phyloP scores from a whole-genome alignment of 257 asterid genomes.

The Galeopsis tetrahit region DNA sequence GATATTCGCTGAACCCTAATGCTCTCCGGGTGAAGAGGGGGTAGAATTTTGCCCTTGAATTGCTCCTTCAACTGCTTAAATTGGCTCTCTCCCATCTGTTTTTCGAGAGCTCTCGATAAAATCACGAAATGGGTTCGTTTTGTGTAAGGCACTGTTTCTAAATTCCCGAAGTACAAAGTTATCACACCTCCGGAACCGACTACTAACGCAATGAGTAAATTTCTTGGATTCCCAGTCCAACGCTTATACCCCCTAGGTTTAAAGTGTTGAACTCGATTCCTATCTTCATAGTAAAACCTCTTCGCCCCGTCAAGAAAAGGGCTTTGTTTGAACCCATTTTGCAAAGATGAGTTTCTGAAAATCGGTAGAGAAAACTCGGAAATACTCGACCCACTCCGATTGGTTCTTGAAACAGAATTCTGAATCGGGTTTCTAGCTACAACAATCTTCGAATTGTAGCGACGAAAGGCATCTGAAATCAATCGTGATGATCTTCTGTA shows the following conservation, averaged over 20 bases:
- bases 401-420: slow-evolving; percentile 13
- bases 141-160: slow-evolving; percentile 82
- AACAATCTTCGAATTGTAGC: slow-evolving; percentile 42
- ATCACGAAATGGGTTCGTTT: slow-evolving; percentile 89
- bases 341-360: slow-evolving; percentile 47
- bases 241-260: slow-evolving; percentile 69
- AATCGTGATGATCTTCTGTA: slow-evolving; percentile 57
- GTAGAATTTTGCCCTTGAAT: slow-evolving; percentile 75
- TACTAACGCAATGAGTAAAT: slow-evolving; percentile 40
- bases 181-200: slow-evolving; percentile 72
- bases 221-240: slow-evolving; percentile 73
- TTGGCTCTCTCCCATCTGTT: slow-evolving; percentile 63
- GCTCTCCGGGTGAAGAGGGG: slow-evolving; percentile 90
- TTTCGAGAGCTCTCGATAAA: slow-evolving; percentile 62
- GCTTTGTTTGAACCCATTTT: slow-evolving; percentile 38
- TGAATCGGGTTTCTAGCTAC: slow-evolving; percentile 41
- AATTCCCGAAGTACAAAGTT: slow-evolving; percentile 73
- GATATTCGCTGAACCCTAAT: slow-evolving; percentile 75
- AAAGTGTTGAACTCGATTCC: slow-evolving; percentile 59
- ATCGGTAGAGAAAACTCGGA: slow-evolving; percentile 40
- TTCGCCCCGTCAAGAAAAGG: slow-evolving; percentile 61
- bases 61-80: slow-evolving; percentile 53
- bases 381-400: slow-evolving; percentile 22
- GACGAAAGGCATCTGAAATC: slow-evolving; percentile 44
- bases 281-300: slow-evolving; percentile 76